These are phyloP conservation scores for Botrytis hyacinthi DNA, from an alignment of 2,329 filamentous ascomycete genomes.

Conservation along the genomic window DNA sequence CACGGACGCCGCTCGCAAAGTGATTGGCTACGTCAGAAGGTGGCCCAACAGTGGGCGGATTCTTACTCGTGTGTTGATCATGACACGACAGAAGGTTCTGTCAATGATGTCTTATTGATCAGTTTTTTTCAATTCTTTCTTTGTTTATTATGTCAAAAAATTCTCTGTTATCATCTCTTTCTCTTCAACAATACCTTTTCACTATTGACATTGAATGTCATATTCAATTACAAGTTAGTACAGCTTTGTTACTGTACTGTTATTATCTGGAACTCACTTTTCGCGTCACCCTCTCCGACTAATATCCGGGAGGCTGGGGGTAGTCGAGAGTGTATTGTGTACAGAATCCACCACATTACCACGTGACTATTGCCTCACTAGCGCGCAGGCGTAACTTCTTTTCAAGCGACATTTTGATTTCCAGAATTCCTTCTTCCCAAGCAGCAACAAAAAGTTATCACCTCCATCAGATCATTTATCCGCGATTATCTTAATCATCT, in stretches of 20 bases:
- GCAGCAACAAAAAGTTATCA: slow-evolving; percentile 27
- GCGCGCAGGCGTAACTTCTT: slow-evolving; percentile 22
- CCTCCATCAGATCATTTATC: slow-evolving; percentile 25
- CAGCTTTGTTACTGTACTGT: slow-evolving; percentile 1
- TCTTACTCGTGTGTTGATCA: slow-evolving; percentile 28
- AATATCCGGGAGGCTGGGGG: slow-evolving; percentile 21
- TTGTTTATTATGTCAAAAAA: background rate
- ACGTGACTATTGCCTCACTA: slow-evolving; percentile 21
- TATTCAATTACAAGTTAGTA: slow-evolving; percentile 6
- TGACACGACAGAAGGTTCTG: slow-evolving; percentile 28
- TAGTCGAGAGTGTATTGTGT: slow-evolving; percentile 18
- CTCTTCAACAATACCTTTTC: slow-evolving; percentile 3
- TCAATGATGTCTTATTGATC: slow-evolving; percentile 24
- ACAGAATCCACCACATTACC: slow-evolving; percentile 20
- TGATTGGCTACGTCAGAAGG: slow-evolving; percentile 20
- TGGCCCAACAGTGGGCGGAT: slow-evolving; percentile 20
- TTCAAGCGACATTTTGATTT: slow-evolving; percentile 26
- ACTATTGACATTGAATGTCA: slow-evolving; percentile 9
- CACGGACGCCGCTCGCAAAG: slow-evolving; percentile 29
- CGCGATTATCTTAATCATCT: slow-evolving; percentile 23
- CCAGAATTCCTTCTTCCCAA: slow-evolving; percentile 23
- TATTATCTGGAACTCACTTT: slow-evolving; percentile 17
- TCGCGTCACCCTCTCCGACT: slow-evolving; percentile 15
- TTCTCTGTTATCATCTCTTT: slow-evolving; percentile 3
- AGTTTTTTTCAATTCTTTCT: slow-evolving; percentile 16